Conservation (phyloP, 2,329 filamentous ascomycete genomes). For the Sarocladium brachiariae region DNA sequence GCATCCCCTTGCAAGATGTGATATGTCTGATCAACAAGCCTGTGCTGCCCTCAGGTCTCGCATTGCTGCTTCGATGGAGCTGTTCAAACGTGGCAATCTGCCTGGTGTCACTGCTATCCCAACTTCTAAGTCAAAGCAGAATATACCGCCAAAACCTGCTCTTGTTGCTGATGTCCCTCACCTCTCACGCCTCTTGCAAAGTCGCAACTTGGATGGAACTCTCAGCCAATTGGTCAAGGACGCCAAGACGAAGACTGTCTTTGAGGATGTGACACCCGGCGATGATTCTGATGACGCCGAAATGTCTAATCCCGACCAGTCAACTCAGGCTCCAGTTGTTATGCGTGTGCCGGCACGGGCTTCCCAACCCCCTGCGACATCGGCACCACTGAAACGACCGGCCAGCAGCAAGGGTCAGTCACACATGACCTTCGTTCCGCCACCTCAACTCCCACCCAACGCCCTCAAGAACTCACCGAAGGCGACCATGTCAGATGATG, state of each 20-base stretch:
- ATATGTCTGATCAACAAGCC: conserved; percentile 47
- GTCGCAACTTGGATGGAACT: conserved; percentile 54
- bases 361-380: conserved; percentile 42
- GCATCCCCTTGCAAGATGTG: conserved; percentile 30
- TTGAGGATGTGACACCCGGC: conserved; percentile 44
- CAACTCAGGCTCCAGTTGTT: conserved; percentile 31
- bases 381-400: conserved; percentile 34
- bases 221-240: conserved; percentile 52
- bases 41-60: conserved; percentile 43
- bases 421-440: conserved; percentile 33
- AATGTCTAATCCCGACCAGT: conserved; percentile 12
- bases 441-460: conserved; percentile 17
- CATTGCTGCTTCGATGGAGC: conserved; percentile 46
- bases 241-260: conserved; percentile 46
- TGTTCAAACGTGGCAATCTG: conserved; percentile 45
- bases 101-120: conserved; percentile 41
- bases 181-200: conserved; percentile 58
- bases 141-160: conserved; percentile 1
- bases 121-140: conserved; percentile 14
- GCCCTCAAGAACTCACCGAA: conserved; percentile 7
- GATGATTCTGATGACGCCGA: conserved; percentile 43
- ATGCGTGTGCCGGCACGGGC: conserved; percentile 55
- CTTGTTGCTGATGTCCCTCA: conserved; percentile 56
- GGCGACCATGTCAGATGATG: conserved; percentile 32
- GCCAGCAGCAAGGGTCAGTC: conserved; percentile 49